A percentile compares a stretch with the other conserved stretches of the same genome.
These are phyloP conservation scores for Xylaria sp. DNA, from an alignment of 2,329 filamentous ascomycete genomes.

Conservation along the genomic window DNA sequence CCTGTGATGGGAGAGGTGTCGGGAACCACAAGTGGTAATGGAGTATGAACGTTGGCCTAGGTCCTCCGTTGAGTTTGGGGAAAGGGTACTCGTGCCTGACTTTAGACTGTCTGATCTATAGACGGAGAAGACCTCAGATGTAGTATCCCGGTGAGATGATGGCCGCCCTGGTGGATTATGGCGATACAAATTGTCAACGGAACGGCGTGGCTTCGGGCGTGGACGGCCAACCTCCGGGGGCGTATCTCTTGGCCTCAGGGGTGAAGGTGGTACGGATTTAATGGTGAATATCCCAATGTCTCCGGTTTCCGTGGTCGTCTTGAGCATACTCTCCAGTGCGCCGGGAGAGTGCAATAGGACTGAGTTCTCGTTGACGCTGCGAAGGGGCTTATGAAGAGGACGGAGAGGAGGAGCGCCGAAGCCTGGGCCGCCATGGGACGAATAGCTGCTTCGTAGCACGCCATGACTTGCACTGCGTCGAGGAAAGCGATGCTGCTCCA, in stretches of 20 bases:
- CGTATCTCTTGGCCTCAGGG: conserved; percentile 44
- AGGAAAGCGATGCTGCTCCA: conserved; percentile 48
- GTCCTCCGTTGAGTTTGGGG: conserved; percentile 56
- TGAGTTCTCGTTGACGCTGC: conserved; percentile 57
- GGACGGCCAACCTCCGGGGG: conserved; percentile 48
- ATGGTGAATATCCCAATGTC: conserved; percentile 72
- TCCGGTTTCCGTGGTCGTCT: conserved; percentile 73
- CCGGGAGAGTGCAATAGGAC: conserved; percentile 61
- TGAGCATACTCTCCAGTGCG: conserved; percentile 72
- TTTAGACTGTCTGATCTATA: conserved; percentile 64
- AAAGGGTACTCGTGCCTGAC: conserved; percentile 56
- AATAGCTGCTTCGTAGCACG: conserved; percentile 47
- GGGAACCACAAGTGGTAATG: conserved; percentile 63
- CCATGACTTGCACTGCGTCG: conserved; percentile 51
- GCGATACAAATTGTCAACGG: conserved; percentile 49
- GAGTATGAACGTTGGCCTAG: conserved; percentile 63
- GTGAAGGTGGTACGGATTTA: conserved; percentile 54
- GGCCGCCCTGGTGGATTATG: conserved; percentile 58
- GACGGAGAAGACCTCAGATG: conserved; percentile 67
- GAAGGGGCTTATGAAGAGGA: conserved; percentile 55
- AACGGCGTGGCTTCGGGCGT: conserved; percentile 48
- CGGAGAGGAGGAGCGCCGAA: conserved; percentile 40
- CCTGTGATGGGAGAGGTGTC: conserved; percentile 58
- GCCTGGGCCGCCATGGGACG: conserved; percentile 40
- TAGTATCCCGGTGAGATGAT: conserved; percentile 63